These are phyloP conservation scores for Microbotryum intermedium DNA, from an alignment of 1,284 basidiomycete genomes.

Conservation along the genomic window DNA sequence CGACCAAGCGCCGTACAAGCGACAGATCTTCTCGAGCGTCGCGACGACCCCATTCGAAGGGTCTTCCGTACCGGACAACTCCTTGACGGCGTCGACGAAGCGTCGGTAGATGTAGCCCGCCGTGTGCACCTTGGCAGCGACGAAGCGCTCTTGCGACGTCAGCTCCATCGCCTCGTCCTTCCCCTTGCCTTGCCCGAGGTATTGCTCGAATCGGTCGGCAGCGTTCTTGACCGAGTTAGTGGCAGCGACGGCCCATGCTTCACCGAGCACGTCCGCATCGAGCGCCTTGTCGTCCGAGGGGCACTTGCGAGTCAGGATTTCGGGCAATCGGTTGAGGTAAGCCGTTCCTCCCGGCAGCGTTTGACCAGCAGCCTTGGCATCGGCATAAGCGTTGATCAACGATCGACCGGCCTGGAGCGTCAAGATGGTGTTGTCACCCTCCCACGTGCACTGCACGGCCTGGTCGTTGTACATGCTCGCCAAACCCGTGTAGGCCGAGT, in stretches of 20 bases:
- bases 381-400: slow-evolving; percentile 46
- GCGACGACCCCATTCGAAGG: slow-evolving; percentile 39
- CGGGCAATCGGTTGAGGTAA: slow-evolving; percentile 44
- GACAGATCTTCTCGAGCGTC: slow-evolving; percentile 36
- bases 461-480: slow-evolving; percentile 49
- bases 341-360: slow-evolving; percentile 44
- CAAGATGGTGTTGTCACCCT: slow-evolving; percentile 50
- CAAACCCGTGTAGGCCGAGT: slow-evolving; percentile 50
- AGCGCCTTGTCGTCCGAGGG: slow-evolving; percentile 19
- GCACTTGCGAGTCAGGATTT: slow-evolving; percentile 43
- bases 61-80: slow-evolving; percentile 34
- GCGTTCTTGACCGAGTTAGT: slow-evolving; percentile 50
- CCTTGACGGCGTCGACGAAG: slow-evolving; percentile 41
- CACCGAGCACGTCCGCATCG: slow-evolving; percentile 44
- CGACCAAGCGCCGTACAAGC: slow-evolving; percentile 48
- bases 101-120: slow-evolving; percentile 35
- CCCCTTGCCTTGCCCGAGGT: slow-evolving; percentile 43
- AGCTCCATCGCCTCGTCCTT: slow-evolving; percentile 49
- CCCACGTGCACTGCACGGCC: slow-evolving; percentile 51
- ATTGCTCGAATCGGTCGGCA: slow-evolving; percentile 43
- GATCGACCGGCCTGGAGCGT: slow-evolving; percentile 49
- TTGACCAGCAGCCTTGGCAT: slow-evolving; percentile 44
- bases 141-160: slow-evolving; percentile 48
- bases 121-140: slow-evolving; percentile 47
- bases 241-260: slow-evolving; percentile 47